Evolutionary conservation across 2,329 filamentous ascomycete species (phyloP), one percentile per base, ranked within the genome.

Genomic region (Bipolaris victoriae): DNA sequence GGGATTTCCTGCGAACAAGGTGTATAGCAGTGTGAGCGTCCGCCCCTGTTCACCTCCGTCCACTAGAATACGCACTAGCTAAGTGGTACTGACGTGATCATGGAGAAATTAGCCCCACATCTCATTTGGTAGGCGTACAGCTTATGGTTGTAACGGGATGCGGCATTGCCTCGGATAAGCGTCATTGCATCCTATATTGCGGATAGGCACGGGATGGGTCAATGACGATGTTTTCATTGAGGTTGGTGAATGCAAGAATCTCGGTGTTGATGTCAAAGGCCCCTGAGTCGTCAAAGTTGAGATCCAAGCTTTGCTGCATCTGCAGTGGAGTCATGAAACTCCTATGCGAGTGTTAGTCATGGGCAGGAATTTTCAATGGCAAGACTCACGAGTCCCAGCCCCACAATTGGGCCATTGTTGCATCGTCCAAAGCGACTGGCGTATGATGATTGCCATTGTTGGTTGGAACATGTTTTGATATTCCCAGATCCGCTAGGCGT

Each of bases 321-420:
- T 75, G 73, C 5, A 76, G 57, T 3, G 72, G 70, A 3, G 66
- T 75, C 66, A 74, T 68, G 33, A 71, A 70, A 29, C 68, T 70
- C 5, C 71, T 73, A 13, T 16, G 29, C 47, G n/a, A 50, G 15
- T 22, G 16, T 61, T 1, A 61, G 56, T 52, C 7, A 22, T 11
- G 13, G 7, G 52, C 3, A 22, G 2, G 1, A 26, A 4, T 33
- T 29, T 6, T 6, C 7, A 35, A 15, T 2, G 36, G 5, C n/a
- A 44, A 13, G 3, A 63, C 64, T 69, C 62, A 74, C 71, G 71
- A 65, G 49, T 73, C 70, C 47, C 71, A 66, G 26, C 65, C 66
- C 70, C 70, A 74, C 9, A 73, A 55, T 41, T 74, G 71, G 1
- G 68, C 67, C 46, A 73, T 67, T 41, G 71, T 57, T 20, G 66